Evolutionary conservation across 495 filamentous ascomycete genomes (phyloP), one percentile per base, ranked within the genome.

Genomic region (Trichoderma reesei): DNA sequence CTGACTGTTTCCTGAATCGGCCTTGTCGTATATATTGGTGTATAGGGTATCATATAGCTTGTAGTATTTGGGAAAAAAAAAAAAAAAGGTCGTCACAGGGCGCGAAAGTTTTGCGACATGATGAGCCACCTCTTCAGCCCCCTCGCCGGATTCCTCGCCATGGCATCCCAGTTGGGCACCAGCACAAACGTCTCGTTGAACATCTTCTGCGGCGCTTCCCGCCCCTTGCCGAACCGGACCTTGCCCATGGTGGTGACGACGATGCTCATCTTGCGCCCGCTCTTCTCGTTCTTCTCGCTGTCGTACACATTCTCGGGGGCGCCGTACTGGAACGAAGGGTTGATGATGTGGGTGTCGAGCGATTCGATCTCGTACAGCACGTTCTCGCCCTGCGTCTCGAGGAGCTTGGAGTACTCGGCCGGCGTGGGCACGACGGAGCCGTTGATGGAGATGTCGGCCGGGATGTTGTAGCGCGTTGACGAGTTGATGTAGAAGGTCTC

Each of bases 111-210:
- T 76, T 91, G 88, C 56, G 81, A 89, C 67, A 86, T 83, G 63
- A 92, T 85, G 44, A 91, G 73, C 85, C 85, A 90, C 56, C 77
- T 78, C 60, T 74, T 77, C 60, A 77, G 71, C 41, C 78, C 78
- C 11, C 67, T 42, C 13, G 70, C 33, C 65, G 65, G 67, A 39
- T 65, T 72, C 16, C 67, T 69, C 16, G 69, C 75, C 34, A 78
- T 77, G 16, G 81, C 74, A 31, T 84, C 80, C 63, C 79, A 79
- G 70, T 90, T 90, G 42, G 90, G 89, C 36, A 90, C 84, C 60
- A 93, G 75, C 11, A 91, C 79, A 66, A 91, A 84, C 14, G 76
- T 85, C 69, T 93, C 89, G 62, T 83, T 87, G 75, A 93, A 93
- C 4, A 78, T 82, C 59, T 80, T 81, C 67, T 81, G 77, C n/a